Evolutionary conservation across 2,329 filamentous ascomycete genomes (phyloP), one percentile per base, ranked within the genome.

Genomic region (Hypoxylon sp.): DNA sequence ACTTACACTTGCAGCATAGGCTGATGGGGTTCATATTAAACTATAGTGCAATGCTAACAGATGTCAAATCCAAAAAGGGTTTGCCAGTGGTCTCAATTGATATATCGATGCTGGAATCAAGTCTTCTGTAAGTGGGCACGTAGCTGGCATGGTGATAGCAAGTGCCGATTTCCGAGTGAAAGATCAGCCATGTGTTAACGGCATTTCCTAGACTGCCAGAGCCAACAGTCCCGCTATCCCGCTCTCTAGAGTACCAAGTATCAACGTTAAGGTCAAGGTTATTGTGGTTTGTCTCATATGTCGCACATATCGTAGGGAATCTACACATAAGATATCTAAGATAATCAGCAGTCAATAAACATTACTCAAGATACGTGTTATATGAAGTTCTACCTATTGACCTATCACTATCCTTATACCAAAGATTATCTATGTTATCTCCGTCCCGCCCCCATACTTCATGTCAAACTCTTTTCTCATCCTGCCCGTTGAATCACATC

Each of bases 101-200:
- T n/a, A n/a, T 59, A n/a, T 64, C 56, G 54, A 28, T 52, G 10
- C 59, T 47, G 32, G 60, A 47, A 57, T 61, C 7, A 49, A 59
- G 37, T 39, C 24, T 48, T n/a, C 17, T 50, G 1, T 56, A 44
- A 63, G n/a, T 44, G 28, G 28, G 47, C 54, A 64, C 51, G 39
- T 62, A 51, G 57, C 53, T 19, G 43, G 62, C 51, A 37, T 62
- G 54, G 57, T 53, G 22, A 47, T 55, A 53, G 56, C 56, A 34
- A 34, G 52, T 41, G 43, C 49, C 68, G 61, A 65, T 68, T 71
- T 64, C 67, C 66, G 68, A 64, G 54, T 54, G 68, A 51, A 56
- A 26, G 67, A 70, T 70, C 67, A 71, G 62, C 50, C 60, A n/a
- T n/a, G 56, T 70, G 67, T 62, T 62, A 71, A 70, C 65, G 67